Percentiles rank a stretch among this genome's conserved stretches.
phyloP scores from a whole-genome alignment of 352 stramenopile species.

The Globisporangium abappressorium region DNA sequence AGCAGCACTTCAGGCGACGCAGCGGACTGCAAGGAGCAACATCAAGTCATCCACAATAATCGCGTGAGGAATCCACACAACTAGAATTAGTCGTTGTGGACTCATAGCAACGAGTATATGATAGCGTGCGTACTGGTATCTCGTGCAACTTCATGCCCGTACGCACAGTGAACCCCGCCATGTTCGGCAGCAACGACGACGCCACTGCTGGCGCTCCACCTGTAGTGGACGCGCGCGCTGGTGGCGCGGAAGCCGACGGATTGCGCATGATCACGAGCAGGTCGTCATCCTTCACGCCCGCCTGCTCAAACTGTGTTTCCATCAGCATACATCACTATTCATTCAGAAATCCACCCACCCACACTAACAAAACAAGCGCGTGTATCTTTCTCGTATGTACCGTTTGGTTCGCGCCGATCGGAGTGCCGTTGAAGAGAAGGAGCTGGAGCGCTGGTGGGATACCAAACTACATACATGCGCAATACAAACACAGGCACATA shows the following conservation, averaged over 20 bases:
- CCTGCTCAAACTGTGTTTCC: slow-evolving; percentile 63
- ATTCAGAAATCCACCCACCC: not conserved
- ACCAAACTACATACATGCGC: slow-evolving; percentile 44
- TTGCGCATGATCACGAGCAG: slow-evolving; percentile 64
- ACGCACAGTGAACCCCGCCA: slow-evolving; percentile 34
- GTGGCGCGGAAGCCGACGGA: slow-evolving; percentile 19
- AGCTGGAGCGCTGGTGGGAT: slow-evolving; percentile 53
- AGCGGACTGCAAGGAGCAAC: slow-evolving; percentile 28
- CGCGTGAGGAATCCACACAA: too few species aligned
- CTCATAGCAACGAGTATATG: too few species aligned
- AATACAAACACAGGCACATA: not conserved
- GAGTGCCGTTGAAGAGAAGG: slow-evolving; percentile 60
- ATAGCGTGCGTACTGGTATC: slow-evolving; percentile 50
- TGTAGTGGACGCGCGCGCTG: not conserved
- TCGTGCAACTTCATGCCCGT: slow-evolving; percentile 75
- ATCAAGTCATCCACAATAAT: too few species aligned
- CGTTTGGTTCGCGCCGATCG: slow-evolving; percentile 48
- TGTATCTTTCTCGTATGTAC: slow-evolving; percentile 23
- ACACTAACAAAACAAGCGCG: not conserved
- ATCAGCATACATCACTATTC: not conserved
- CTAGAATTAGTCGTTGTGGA: too few species aligned
- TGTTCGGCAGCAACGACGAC: slow-evolving; percentile 13
- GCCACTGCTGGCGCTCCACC: slow-evolving; percentile 7
- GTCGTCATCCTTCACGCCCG: slow-evolving; percentile 69
- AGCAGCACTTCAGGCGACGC: slow-evolving; percentile 73